These are phyloP conservation scores for Trichoderma brevicompactum DNA, from an alignment of 2,329 filamentous ascomycete species.

Conservation along the genomic window DNA sequence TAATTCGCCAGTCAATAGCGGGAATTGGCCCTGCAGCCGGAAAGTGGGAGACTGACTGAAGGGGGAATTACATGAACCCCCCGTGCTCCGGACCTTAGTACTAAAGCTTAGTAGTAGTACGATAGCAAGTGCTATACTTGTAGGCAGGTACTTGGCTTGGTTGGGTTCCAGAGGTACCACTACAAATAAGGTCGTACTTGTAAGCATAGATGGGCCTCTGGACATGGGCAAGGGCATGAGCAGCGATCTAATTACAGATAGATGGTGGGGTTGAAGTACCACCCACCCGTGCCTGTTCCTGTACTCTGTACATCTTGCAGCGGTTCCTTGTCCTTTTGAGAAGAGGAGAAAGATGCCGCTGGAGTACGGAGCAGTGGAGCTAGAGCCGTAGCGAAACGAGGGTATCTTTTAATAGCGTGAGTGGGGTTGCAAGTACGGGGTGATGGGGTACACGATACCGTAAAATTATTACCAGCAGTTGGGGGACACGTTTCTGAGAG, in stretches of 20 bases:
- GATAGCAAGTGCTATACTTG: too few species aligned
- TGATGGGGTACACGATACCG: background rate
- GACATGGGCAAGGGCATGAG: constrained; percentile 12
- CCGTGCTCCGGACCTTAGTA: background rate
- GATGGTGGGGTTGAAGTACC: constrained; percentile 24
- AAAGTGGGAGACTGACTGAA: background rate
- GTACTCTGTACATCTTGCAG: constrained; percentile 12
- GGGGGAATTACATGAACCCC: background rate
- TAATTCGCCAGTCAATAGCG: constrained; percentile 1
- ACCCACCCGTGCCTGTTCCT: background rate
- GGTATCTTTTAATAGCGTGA: background rate
- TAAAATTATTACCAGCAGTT: constrained; percentile 8
- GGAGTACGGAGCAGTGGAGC: background rate
- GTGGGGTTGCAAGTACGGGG: constrained; percentile 6
- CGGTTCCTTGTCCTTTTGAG: background rate
- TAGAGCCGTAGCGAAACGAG: constrained; percentile 6
- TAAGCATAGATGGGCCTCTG: background rate
- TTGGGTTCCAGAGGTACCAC: background rate
- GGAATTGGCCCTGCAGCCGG: background rate
- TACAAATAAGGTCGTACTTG: constrained; percentile 17
- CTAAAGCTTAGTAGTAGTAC: background rate
- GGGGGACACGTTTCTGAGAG: constrained; percentile 22
- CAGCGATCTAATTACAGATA: constrained; percentile 20
- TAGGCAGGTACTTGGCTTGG: too few species aligned
- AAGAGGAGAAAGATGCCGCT: too few species aligned